These are phyloP conservation scores for Cajanus cajan DNA, from an alignment of 306 rosid species.

Conservation along the genomic window DNA sequence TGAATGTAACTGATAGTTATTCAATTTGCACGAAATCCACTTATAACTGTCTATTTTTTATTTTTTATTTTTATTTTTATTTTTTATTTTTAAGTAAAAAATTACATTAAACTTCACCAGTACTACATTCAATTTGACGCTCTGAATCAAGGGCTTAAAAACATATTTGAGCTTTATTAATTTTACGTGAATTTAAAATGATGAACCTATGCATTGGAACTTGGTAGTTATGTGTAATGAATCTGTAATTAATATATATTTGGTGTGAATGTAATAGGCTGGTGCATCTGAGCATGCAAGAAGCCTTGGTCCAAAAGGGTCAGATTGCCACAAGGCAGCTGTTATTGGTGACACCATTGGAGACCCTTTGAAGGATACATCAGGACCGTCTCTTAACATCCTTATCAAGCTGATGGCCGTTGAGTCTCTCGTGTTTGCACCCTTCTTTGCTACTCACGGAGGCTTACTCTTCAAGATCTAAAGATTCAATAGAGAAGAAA, in stretches of 20 bases:
- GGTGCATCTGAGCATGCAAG: conserved; percentile 91
- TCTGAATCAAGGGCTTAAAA: too few species aligned
- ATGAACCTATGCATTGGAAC: not conserved
- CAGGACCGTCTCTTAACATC: conserved; percentile 97
- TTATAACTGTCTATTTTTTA: too few species aligned
- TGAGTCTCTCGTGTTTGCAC: conserved; percentile 92
- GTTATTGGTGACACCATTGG: conserved; percentile 98
- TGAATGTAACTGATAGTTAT: too few species aligned
- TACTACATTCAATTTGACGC: too few species aligned
- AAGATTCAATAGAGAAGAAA: not conserved
- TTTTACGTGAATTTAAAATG: not conserved
- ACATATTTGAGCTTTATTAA: too few species aligned
- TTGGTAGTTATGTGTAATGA: not conserved
- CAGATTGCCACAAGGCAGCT: conserved; percentile 90
- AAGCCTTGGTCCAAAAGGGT: conserved; percentile 92
- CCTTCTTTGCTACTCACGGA: conserved; percentile 94
- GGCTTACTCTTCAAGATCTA: conserved; percentile 84
- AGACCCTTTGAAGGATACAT: conserved; percentile 94
- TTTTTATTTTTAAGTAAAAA: too few species aligned
- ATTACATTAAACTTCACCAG: too few species aligned
- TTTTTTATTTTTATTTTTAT: too few species aligned
- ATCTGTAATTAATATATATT: not conserved
- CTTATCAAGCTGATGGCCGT: conserved; percentile 98
- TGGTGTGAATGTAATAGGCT: conserved; percentile 51
- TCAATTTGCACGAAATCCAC: too few species aligned